Evolutionary conservation across 306 rosid species (phyloP).

Genomic region (Pterocarpus santalinus): DNA sequence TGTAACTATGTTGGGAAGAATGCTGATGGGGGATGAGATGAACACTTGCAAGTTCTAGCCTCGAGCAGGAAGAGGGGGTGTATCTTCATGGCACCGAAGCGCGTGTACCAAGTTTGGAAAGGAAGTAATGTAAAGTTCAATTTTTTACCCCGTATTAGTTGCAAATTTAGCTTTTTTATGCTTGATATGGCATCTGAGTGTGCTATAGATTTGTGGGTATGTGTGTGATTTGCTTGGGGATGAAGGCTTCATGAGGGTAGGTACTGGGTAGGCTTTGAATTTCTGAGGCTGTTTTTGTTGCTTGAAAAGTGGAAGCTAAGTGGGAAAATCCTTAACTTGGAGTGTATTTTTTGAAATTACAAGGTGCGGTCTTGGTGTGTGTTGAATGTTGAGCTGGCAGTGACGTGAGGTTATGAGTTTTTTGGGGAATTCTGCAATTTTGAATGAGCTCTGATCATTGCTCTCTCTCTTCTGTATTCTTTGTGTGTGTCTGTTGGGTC

Average conservation of each 20-base stretch:
- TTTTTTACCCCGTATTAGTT: constrained; percentile 26
- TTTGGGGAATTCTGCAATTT: neutral
- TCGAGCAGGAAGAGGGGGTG: neutral
- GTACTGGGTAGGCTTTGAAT: neutral
- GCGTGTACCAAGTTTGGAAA: constrained; percentile 94
- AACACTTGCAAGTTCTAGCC: constrained; percentile 52
- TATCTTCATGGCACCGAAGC: constrained; percentile 82
- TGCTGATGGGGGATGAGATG: constrained; percentile 48
- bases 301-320: constrained; percentile 38
- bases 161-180: constrained; percentile 14
- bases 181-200: constrained; percentile 39
- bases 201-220: constrained; percentile 45
- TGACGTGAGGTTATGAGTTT: constrained; percentile 31
- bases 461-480: neutral
- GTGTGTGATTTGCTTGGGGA: constrained; percentile 42
- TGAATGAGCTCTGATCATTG: neutral
- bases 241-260: neutral
- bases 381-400: constrained; percentile 27
- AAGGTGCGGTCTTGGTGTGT: constrained; percentile 4
- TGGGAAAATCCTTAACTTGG: neutral
- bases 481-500: no score
- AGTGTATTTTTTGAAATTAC: neutral
- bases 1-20: neutral
- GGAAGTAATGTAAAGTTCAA: constrained; percentile 83
- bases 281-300: constrained; percentile 32